Evolutionary conservation across 202 grass and related monocot species (phyloP).

Genomic region (Zoysia matrella): DNA sequence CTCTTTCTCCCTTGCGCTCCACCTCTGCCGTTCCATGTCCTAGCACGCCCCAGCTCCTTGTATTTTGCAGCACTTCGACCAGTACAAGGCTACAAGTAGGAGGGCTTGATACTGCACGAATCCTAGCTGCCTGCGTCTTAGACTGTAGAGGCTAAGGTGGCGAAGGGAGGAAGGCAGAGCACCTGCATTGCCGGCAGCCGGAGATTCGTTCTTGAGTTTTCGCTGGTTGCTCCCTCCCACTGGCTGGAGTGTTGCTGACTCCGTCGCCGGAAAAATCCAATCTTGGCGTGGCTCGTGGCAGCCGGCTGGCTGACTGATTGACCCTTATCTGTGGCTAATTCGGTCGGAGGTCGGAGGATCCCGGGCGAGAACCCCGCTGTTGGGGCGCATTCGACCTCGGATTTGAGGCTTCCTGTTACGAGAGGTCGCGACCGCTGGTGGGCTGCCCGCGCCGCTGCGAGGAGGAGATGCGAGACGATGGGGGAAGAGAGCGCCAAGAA

Average conservation of each 20-base stretch:
- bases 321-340: constrained; percentile 5
- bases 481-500: constrained; percentile 81
- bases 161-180: constrained; percentile 2
- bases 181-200: constrained; percentile 37
- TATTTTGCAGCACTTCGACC: background rate
- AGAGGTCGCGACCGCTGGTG: background rate
- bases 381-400: constrained; percentile 6
- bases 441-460: background rate
- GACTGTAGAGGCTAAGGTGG: constrained; percentile 20
- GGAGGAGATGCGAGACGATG: constrained; percentile 87
- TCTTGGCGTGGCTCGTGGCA: constrained; percentile 15
- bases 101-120: background rate
- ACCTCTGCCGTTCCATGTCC: constrained; percentile 8
- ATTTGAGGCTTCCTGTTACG: constrained; percentile 23
- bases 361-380: background rate
- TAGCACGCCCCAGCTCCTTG: constrained; percentile 22
- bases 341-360: constrained; percentile 17
- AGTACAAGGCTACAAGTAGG: constrained; percentile 8
- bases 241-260: constrained; percentile 22
- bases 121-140: background rate
- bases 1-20: constrained; percentile 22
- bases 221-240: background rate
- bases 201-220: constrained; percentile 20
- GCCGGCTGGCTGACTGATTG: constrained; percentile 3
- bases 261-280: constrained; percentile 33